Percentiles rank a stretch among this genome's conserved stretches.
Conservation (phyloP, 139 green algal genomes). For the Chlamydomonas sp. region DNA sequence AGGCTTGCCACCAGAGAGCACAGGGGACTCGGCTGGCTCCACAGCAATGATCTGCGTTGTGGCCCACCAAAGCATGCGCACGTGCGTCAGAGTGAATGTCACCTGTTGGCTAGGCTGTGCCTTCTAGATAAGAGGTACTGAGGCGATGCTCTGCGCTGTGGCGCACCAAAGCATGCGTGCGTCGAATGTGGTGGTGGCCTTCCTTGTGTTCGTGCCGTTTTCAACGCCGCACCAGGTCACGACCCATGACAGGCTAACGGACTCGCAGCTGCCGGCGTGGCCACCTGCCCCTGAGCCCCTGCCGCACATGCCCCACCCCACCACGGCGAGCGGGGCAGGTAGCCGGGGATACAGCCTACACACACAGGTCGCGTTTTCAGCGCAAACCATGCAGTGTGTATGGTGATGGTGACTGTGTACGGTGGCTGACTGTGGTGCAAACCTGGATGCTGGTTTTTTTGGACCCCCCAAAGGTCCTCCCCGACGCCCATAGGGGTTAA, state of each 20-base stretch:
- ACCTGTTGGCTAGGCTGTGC: not conserved
- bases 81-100: not conserved
- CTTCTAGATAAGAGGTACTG: not conserved
- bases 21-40: constrained; percentile 68
- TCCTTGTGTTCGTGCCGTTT: not conserved
- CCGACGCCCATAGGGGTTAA: constrained; percentile 61
- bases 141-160: not conserved
- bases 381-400: constrained; percentile 32
- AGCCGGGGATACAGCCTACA: constrained; percentile 83
- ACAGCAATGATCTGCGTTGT: constrained; percentile 59
- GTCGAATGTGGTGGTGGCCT: not conserved
- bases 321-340: not conserved
- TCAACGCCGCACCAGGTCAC: not conserved
- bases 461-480: constrained; percentile 22
- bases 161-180: not conserved
- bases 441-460: constrained; percentile 12
- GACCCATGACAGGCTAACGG: too few relatives aligned
- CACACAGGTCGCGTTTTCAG: constrained; percentile 88
- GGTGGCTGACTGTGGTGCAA: too few relatives aligned
- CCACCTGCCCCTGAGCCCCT: too few relatives aligned
- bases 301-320: too few relatives aligned
- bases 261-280: too few relatives aligned
- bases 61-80: too few relatives aligned
- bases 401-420: too few relatives aligned
- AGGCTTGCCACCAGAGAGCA: constrained; percentile 67